Evolutionary conservation across 176 grass and related monocot species (phyloP), one percentile per base, ranked within the genome.

Genomic region (Aegilops speltoides): DNA sequence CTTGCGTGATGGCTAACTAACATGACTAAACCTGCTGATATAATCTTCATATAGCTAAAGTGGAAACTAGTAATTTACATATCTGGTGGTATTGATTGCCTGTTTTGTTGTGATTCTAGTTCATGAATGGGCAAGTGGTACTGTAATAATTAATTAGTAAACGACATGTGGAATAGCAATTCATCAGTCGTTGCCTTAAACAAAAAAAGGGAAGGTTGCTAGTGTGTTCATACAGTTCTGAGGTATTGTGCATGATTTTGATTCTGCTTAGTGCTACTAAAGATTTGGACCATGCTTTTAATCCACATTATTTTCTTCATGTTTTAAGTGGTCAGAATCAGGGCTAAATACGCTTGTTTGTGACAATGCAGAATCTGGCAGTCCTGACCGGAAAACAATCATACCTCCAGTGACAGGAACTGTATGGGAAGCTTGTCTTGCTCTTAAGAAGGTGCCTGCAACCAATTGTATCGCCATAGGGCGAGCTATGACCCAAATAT

Each of bases 381-480:
- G 64, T 57, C 66, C 84, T 83, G 71, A 91, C 20, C 81, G 85
- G 59, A 96, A 73, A 88, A 82, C 64, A 77, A 86, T 15, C 45
- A 78, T 99, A 83, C 94, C 90, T 38, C 90, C 85, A 73, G 85
- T 96, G 10, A 68, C 92, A 32, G 90, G 97, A 79, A 76, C 87
- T 77, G 92, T 97, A 65, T 94, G 94, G 94, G 97, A 99, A 83
- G 94, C 94, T 25, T 97, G 97, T 71, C 82, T 69, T 91, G 89
- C 92, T 65, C 89, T 99, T 60, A 97, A 94, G 78, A 99, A 94
- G 89, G 88, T 85, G 36, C 94, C 97, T 46, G 87, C 89, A 6
- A 91, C 77, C 37, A 99, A 99, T 77, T 93, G 83, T 83, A 87
- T 66, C 16, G 92, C 94, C 63, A 87, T 97, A 67, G 94, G 92